Conservation (phyloP, 1,139 yeast genomes). For the Scheffersomyces quercinus region DNA sequence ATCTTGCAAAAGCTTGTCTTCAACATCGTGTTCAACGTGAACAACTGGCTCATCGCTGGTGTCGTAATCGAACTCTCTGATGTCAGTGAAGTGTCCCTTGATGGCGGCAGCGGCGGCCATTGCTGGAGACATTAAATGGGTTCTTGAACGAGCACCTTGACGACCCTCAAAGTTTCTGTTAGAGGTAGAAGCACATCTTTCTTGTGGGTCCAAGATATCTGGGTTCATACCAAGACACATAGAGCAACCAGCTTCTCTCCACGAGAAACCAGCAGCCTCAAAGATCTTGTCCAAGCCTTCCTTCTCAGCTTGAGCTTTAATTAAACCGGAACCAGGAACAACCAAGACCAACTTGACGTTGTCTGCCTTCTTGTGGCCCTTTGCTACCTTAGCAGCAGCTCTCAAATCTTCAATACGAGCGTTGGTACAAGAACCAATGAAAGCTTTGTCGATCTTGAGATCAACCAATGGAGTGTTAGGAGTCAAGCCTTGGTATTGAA, state of each 20-base stretch:
- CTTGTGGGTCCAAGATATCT: slow-evolving; percentile 89
- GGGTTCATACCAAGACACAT: slow-evolving; percentile 99
- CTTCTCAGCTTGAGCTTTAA: slow-evolving; percentile 86
- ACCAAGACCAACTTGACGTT: slow-evolving; percentile 81
- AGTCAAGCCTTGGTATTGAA: slow-evolving; percentile 84
- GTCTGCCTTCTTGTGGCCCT: slow-evolving; percentile 85
- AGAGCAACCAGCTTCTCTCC: slow-evolving; percentile 99
- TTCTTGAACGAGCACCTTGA: slow-evolving; percentile 96
- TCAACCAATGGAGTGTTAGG: slow-evolving; percentile 80
- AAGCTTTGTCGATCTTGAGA: slow-evolving; percentile 83
- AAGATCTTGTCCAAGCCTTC: slow-evolving; percentile 94
- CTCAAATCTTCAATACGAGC: slow-evolving; percentile 96
- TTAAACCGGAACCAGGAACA: slow-evolving; percentile 97
- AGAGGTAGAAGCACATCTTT: slow-evolving; percentile 97
- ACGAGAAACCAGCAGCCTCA: slow-evolving; percentile 88
- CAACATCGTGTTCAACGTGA: slow-evolving; percentile 52
- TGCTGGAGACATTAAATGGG: slow-evolving; percentile 97
- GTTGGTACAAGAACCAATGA: slow-evolving; percentile 97
- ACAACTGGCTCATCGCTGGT: slow-evolving; percentile 63
- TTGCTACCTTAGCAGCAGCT: slow-evolving; percentile 90
- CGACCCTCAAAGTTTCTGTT: slow-evolving; percentile 99
- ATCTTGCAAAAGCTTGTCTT: slow-evolving; percentile 60
- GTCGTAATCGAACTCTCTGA: slow-evolving; percentile 73
- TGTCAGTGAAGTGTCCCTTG: slow-evolving; percentile 86
- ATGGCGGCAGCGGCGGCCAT: slow-evolving; percentile 99